A percentile compares a stretch with the other conserved stretches of the same genome.
phyloP scores from a whole-genome alignment of 2,329 filamentous ascomycete genomes.

The Leptographium wingfieldii region DNA sequence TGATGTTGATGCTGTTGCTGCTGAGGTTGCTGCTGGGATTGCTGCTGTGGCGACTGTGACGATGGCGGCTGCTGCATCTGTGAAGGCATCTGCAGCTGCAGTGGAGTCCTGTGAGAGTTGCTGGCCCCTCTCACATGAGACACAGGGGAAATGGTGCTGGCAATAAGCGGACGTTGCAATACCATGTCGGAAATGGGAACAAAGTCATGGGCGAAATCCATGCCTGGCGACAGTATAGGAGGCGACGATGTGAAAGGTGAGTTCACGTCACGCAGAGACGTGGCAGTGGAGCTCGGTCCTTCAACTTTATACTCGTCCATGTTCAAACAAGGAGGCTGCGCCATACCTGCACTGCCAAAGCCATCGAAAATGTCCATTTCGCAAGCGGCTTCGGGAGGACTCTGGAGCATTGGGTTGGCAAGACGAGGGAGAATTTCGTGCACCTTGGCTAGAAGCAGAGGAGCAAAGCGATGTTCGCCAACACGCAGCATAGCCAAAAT shows the following conservation, averaged over 20 bases:
- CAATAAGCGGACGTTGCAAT: conserved; percentile 34
- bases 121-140: not conserved
- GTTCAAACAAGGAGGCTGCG: conserved; percentile 32
- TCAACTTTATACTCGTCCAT: conserved; percentile 38
- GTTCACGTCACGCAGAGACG: conserved; percentile 29
- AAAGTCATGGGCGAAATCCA: conserved; percentile 38
- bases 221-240: conserved; percentile 37
- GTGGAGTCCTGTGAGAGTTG: not conserved
- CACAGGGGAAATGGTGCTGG: not conserved
- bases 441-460: conserved; percentile 64
- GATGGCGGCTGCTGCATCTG: conserved; percentile 1
- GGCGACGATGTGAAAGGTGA: conserved; percentile 42
- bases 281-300: conserved; percentile 24
- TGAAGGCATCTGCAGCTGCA: not conserved
- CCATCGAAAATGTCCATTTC: conserved; percentile 53
- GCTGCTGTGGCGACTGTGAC: conserved; percentile 4
- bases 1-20: conserved; percentile 11
- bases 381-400: conserved; percentile 39
- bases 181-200: conserved; percentile 40
- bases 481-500: conserved; percentile 60
- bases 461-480: conserved; percentile 64
- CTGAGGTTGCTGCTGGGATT: conserved; percentile 12
- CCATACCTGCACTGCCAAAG: conserved; percentile 51
- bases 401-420: conserved; percentile 46
- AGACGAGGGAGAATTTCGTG: conserved; percentile 55